Evolutionary conservation across 176 grass and related monocot genomes (phyloP).

Genomic region (Calamus simplicifolius): DNA sequence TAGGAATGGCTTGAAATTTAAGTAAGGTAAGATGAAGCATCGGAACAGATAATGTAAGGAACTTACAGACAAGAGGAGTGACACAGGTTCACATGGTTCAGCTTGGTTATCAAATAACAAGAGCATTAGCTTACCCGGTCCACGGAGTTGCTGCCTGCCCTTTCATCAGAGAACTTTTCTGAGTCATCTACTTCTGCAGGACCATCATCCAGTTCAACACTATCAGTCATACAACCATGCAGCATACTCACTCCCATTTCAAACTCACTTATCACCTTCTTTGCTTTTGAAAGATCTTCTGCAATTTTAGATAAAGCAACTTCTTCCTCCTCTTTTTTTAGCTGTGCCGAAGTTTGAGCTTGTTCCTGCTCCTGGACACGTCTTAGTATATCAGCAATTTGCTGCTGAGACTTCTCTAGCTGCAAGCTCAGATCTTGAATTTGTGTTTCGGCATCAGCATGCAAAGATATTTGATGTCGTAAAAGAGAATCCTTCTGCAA

Average conservation of each 20-base stretch:
- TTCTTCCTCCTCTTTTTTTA: constrained; percentile 45
- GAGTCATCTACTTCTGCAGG: not conserved
- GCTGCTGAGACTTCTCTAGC: constrained; percentile 39
- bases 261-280: constrained; percentile 40
- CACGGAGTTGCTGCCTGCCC: constrained; percentile 36
- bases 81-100: too few relatives aligned
- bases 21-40: too few relatives aligned
- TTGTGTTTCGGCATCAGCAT: constrained; percentile 29
- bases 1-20: too few relatives aligned
- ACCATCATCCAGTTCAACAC: constrained; percentile 10
- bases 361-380: constrained; percentile 31
- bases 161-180: constrained; percentile 15
- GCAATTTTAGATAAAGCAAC: constrained; percentile 33
- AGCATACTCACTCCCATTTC: constrained; percentile 25
- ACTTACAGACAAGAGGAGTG: too few relatives aligned
- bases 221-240: constrained; percentile 30
- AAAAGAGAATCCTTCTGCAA: constrained; percentile 55
- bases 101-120: too few relatives aligned
- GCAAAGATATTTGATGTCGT: constrained; percentile 33
- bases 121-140: constrained; percentile 77
- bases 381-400: constrained; percentile 31
- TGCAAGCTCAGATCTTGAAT: constrained; percentile 33
- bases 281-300: constrained; percentile 55
- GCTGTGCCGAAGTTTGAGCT: constrained; percentile 17
- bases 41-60: too few relatives aligned